Evolutionary conservation across 768 basidiomycete genomes (phyloP), one percentile per base, ranked within the genome.

Genomic region (Astraeus odoratus): DNA sequence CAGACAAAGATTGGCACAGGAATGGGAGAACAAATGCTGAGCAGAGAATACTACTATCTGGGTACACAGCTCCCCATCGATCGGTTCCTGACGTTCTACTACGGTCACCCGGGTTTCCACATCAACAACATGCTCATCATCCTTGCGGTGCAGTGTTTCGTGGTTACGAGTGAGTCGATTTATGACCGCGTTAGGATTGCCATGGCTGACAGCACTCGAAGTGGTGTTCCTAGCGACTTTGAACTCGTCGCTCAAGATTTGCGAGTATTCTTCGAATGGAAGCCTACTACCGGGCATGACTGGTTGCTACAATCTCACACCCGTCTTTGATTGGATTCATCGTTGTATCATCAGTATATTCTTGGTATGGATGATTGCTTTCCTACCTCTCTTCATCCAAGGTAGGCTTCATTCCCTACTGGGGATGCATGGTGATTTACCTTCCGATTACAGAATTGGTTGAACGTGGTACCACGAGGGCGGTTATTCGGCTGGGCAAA

Each of bases 1-100:
- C 87, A 92, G 75, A 99, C 96, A 46, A 99, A 99, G 79, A 94
- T 99, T 57, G 95, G 96, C 10, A 98, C 94, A n/a, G 96, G 96
- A 65, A 99, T 99, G 96, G 96, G 96, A 29, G 96, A 99, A 64
- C 96, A 99, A 67, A 91, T 98, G 90, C 77, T 99, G 58, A 96
- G 92, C 69, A 81, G 96, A 51, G 96, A 98, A 67, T 98, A 99
- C 65, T 99, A 99, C 67, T 98, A 98, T 59, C 68, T 99, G 51
- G 96, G 96, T 23, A 99, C 96, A 19, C 96, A 98, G 61, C 78
- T 99, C 43, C 94, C 96, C 29, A 84, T 98, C 61, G 96, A 99
- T 64, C 83, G 96, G 36, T 99, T 99, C 82, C 71, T 99, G 66
- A 99, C 96, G 40, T 99, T 98, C 77, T 98, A 99, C 73, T 99